These are phyloP conservation scores for Biscutella laevigata DNA, from an alignment of 441 rosid species.

Conservation along the genomic window DNA sequence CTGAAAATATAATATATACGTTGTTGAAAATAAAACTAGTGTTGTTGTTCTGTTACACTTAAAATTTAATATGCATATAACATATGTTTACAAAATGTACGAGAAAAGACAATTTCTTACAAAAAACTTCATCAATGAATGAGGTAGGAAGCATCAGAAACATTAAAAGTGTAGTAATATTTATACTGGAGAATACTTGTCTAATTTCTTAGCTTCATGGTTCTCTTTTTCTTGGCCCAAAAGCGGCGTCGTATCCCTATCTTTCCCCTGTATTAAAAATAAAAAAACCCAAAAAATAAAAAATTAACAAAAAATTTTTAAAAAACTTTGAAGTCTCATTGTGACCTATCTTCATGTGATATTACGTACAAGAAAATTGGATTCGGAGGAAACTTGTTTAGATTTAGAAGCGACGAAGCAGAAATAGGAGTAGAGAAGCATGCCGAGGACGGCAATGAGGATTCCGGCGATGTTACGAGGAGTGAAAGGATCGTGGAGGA, in stretches of 20 bases:
- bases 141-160: too few species aligned
- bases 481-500: constrained; percentile 83
- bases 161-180: too few species aligned
- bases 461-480: constrained; percentile 76
- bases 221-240: constrained; percentile 57
- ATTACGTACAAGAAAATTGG: constrained; percentile 8
- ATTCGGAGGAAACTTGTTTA: constrained; percentile 34
- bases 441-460: constrained; percentile 71
- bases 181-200: constrained; percentile 63
- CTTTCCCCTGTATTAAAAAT: constrained; percentile 43
- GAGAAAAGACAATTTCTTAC: too few species aligned
- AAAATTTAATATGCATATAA: too few species aligned
- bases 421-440: constrained; percentile 83
- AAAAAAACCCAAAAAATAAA: not conserved
- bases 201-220: constrained; percentile 53
- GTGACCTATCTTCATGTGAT: not conserved
- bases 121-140: too few species aligned
- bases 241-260: constrained; percentile 60
- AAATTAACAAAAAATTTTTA: not conserved
- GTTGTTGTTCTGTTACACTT: too few species aligned
- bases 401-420: constrained; percentile 71
- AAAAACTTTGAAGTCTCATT: not conserved
- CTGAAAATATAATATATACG: too few species aligned
- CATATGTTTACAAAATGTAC: too few species aligned
- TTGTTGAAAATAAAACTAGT: too few species aligned